These are phyloP conservation scores for Poterioochromonas sp. DNA, from an alignment of 352 stramenopile genomes.

Conservation along the genomic window DNA sequence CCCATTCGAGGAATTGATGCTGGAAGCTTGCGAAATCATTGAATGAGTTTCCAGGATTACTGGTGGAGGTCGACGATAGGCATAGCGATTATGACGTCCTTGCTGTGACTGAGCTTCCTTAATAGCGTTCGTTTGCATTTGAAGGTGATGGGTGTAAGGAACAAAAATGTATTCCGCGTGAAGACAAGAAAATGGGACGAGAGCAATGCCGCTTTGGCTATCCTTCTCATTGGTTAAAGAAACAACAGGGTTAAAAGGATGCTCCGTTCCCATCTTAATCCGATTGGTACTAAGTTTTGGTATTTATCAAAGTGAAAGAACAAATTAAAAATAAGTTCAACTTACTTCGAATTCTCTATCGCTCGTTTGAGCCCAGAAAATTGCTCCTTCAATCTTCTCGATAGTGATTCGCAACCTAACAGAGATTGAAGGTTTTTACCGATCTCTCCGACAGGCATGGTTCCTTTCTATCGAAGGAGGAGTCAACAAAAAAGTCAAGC, in stretches of 20 bases:
- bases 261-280: not conserved
- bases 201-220: not conserved
- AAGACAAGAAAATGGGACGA: not conserved
- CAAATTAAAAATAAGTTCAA: not conserved
- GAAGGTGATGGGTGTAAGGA: not conserved
- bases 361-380: slow-evolving; percentile 48
- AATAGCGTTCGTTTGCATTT: not conserved
- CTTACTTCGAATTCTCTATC: slow-evolving; percentile 37
- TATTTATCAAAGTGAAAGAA: not conserved
- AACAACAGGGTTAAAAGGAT: slow-evolving; percentile 24
- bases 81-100: too few species aligned
- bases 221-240: not conserved
- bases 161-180: not conserved
- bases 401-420: slow-evolving; percentile 36
- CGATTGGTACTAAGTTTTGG: not conserved
- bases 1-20: too few species aligned
- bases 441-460: slow-evolving; percentile 45
- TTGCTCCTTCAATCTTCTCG: slow-evolving; percentile 35
- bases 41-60: too few species aligned
- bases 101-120: not conserved
- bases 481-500: not conserved
- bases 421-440: slow-evolving; percentile 43
- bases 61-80: too few species aligned
- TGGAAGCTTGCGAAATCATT: too few species aligned
- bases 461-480: slow-evolving; percentile 39